Conservation (phyloP, 345 rosid genomes). For the Gossypium ekmanianum region DNA sequence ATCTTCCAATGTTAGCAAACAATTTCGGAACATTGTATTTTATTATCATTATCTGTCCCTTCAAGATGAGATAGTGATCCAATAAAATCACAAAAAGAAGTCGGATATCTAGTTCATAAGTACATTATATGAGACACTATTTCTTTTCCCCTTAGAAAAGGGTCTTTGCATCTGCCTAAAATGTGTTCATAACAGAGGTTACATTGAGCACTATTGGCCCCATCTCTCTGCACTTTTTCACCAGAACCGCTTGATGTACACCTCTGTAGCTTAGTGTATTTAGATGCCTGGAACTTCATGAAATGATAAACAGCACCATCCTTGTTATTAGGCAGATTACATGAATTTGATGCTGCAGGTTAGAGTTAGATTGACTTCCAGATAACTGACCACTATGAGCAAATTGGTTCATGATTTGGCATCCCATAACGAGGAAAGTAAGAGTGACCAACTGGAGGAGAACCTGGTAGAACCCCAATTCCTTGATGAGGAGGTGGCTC, state of each 20-base stretch:
- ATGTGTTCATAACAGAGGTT: neutral
- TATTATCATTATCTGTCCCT: neutral
- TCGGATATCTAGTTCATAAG: too few species aligned
- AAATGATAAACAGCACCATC: slow-evolving; percentile 26
- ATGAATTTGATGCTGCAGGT: slow-evolving; percentile 39
- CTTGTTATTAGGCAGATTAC: slow-evolving; percentile 29
- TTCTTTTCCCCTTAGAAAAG: neutral
- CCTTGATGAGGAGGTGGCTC: slow-evolving; percentile 32
- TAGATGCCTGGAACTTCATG: slow-evolving; percentile 32
- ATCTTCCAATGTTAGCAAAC: too few species aligned
- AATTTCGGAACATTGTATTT: neutral
- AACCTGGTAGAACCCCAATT: slow-evolving; percentile 36
- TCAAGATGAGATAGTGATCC: neutral
- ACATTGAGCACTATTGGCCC: slow-evolving; percentile 11
- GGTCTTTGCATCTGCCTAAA: neutral
- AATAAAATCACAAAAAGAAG: too few species aligned
- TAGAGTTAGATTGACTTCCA: slow-evolving; percentile 33
- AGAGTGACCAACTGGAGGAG: slow-evolving; percentile 47
- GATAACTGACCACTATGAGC: slow-evolving; percentile 31
- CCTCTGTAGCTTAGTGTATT: slow-evolving; percentile 41
- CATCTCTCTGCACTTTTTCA: slow-evolving; percentile 24
- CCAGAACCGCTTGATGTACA: slow-evolving; percentile 51
- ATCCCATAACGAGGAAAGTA: slow-evolving; percentile 67
- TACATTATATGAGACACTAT: too few species aligned
- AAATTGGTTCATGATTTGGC: slow-evolving; percentile 35